Conservation (phyloP, 1,284 basidiomycete species). For the Athelia sp. region DNA sequence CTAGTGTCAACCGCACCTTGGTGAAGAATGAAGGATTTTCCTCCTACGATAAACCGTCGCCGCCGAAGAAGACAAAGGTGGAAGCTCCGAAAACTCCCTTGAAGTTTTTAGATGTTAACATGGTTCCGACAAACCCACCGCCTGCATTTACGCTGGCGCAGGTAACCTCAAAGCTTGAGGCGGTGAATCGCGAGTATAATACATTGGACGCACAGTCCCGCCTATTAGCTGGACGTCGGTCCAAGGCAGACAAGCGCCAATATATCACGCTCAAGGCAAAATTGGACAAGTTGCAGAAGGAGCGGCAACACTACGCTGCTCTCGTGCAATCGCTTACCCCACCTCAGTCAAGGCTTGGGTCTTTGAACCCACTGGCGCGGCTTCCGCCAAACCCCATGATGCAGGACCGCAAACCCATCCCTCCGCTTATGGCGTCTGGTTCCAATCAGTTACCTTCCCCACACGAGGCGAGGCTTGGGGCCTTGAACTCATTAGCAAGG, state of each 20-base stretch:
- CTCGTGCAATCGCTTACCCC: not conserved
- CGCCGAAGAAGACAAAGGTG: slow-evolving; percentile 25
- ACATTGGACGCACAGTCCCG: not conserved
- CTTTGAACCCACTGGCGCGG: not conserved
- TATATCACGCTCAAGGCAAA: not conserved
- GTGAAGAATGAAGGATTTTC: not conserved
- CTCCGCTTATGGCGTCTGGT: slow-evolving; percentile 3
- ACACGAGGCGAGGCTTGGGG: too few relatives aligned
- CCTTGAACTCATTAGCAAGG: too few relatives aligned
- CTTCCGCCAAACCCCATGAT: slow-evolving; percentile 18
- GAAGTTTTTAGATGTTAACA: slow-evolving; percentile 13
- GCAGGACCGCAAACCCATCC: not conserved
- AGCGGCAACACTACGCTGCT: not conserved
- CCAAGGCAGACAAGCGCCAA: not conserved
- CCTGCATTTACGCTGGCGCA: slow-evolving; percentile 6
- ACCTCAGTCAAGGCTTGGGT: not conserved
- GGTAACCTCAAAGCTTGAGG: slow-evolving; percentile 9
- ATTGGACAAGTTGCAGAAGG: not conserved
- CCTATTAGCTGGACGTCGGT: not conserved
- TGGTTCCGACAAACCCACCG: slow-evolving; percentile 13
- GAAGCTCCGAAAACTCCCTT: slow-evolving; percentile 24
- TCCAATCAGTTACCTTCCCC: too few relatives aligned
- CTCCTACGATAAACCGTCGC: slow-evolving; percentile 1
- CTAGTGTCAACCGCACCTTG: not conserved
- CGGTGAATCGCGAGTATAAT: not conserved